Evolutionary conservation across 2,329 filamentous ascomycete species (phyloP), one percentile per base, ranked within the genome.

Genomic region (Monilinia fructigena): DNA sequence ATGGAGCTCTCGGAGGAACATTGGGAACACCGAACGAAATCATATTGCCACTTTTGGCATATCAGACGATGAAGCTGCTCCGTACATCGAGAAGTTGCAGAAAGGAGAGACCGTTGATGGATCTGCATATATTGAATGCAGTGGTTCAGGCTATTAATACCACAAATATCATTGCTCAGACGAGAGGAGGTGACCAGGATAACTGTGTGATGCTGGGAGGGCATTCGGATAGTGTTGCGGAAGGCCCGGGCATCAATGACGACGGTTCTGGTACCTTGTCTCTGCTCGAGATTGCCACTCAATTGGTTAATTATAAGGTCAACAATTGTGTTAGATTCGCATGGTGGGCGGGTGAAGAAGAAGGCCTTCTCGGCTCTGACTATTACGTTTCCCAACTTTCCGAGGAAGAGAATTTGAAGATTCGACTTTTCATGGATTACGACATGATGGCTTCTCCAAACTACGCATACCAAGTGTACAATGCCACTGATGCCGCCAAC

Each of bases 41-140:
- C 85, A 92, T 71, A 80, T 90, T 6, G 86, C 90, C 0, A 91
- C 87, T 1, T 87, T 92, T 67, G 88, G 88, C 1, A 79, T 94
- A 31, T 84, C 84, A 2, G 81, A 83, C 26, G 79, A 81, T 16
- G 85, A 87, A 40, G 91, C 87, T 6, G 76, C 80, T 66, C 82
- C 83, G 1, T 79, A 89, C 45, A 74, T 88, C 10, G 76, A 82
- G 61, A 80, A 82, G 64, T 78, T 92, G 55, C 77, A 82, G 66
- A 76, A 78, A 1, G 85, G 85, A 40, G 74, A 83, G 67, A 73
- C 70, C 1, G 75, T 89, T 7, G 79, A 83, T 61, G 81, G 81
- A 23, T 86, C 83, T 61, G 85, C 85, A 2, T 88, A 86, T 75
- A 84, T 88, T 23, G 82, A 88, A 88, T 72, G 79, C 85, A 23